These are phyloP conservation scores for Acanthamoeba lenticulata DNA, from an alignment of 208 protist species.

Conservation along the genomic window DNA sequence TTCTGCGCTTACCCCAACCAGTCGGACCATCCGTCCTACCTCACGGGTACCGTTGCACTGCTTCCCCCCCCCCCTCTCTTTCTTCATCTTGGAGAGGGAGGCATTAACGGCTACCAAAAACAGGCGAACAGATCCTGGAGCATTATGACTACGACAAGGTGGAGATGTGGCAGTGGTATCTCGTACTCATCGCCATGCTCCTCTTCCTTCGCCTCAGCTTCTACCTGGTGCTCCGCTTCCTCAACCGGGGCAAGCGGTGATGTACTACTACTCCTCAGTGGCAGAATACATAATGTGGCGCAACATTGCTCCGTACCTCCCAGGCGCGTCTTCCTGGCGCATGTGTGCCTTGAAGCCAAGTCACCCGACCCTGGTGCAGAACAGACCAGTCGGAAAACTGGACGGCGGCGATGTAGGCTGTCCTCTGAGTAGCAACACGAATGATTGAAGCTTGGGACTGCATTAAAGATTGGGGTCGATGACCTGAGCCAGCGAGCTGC, in stretches of 20 bases:
- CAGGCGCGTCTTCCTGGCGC: too few relatives aligned
- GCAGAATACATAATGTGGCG: too few relatives aligned
- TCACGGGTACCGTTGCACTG: not conserved
- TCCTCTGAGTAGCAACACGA: too few relatives aligned
- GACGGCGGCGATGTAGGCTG: too few relatives aligned
- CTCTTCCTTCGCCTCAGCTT: not conserved
- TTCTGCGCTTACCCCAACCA: conserved; percentile 36
- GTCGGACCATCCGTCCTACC: not conserved
- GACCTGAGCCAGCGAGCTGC: too few relatives aligned
- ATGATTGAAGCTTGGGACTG: too few relatives aligned
- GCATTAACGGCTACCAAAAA: not conserved
- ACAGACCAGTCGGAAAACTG: too few relatives aligned
- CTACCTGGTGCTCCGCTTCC: not conserved
- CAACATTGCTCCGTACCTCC: too few relatives aligned
- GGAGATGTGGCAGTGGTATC: conserved; percentile 21
- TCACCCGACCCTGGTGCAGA: too few relatives aligned
- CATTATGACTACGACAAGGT: conserved; percentile 27
- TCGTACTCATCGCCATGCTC: conserved; percentile 40
- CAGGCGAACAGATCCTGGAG: conserved; percentile 25
- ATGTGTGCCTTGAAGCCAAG: too few relatives aligned
- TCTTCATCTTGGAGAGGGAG: not conserved
- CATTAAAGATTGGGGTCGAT: too few relatives aligned
- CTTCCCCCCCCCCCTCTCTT: not conserved
- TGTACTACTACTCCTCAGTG: too few relatives aligned
- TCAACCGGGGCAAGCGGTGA: not conserved